phyloP scores from a whole-genome alignment of 306 rosid species.

The Lathyrus aphaca region DNA sequence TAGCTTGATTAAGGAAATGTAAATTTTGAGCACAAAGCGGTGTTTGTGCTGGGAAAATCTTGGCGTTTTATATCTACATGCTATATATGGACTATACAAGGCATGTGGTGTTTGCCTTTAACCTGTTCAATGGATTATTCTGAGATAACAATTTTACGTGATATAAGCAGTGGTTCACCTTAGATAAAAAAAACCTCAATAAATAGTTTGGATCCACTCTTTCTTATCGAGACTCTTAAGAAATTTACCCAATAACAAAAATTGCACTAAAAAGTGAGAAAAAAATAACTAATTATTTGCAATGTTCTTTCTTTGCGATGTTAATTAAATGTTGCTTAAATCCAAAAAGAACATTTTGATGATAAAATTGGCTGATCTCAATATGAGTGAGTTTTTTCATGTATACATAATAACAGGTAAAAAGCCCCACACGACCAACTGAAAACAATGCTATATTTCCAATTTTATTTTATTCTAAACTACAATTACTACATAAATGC shows the following conservation, averaged over 20 bases:
- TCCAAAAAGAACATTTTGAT: neutral
- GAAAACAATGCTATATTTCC: slow-evolving; percentile 27
- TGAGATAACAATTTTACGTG: too few relatives aligned
- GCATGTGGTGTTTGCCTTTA: too few relatives aligned
- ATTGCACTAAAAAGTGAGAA: neutral
- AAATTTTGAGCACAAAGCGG: too few relatives aligned
- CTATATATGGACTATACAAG: too few relatives aligned
- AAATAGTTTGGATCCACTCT: neutral
- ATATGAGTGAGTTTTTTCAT: slow-evolving; percentile 9
- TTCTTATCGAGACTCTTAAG: neutral
- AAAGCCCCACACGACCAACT: slow-evolving; percentile 16
- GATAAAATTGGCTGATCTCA: slow-evolving; percentile 15
- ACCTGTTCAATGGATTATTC: too few relatives aligned
- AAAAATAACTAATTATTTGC: neutral
- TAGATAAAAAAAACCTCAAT: too few relatives aligned
- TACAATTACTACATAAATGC: slow-evolving; percentile 28
- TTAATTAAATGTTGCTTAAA: neutral
- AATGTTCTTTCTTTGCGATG: neutral
- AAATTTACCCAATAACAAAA: neutral
- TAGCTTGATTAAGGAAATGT: too few relatives aligned
- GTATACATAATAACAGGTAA: neutral
- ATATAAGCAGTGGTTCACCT: too few relatives aligned
- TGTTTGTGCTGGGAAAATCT: too few relatives aligned
- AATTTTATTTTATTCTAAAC: slow-evolving; percentile 29
- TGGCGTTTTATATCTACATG: too few relatives aligned